Base-by-base conservation (phyloP, 2,329 filamentous ascomycete species). In the Didymella lethalis region DNA sequence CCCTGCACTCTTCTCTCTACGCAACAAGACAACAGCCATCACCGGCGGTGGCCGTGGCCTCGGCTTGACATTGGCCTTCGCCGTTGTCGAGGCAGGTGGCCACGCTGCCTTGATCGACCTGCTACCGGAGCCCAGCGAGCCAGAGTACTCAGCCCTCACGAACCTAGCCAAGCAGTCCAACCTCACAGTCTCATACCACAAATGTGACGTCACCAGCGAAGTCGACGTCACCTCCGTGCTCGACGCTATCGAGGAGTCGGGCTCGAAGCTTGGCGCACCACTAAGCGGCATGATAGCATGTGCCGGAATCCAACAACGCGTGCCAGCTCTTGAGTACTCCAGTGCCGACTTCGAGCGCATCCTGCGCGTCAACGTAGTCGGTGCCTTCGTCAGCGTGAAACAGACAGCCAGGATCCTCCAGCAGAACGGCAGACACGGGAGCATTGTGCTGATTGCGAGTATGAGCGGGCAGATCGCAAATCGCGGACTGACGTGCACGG, bases 281-380 rank as follows among this genome's bases (percentile, higher is more conserved):
- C 36, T 40, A 18, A 8, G 36, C 36, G 36, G 36, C n/a, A 40
- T 40, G 36, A 40, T 40, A 40, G 36, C 36, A n/a, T 20, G 36
- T 16, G 36, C 36, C 4, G 36, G 36, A 7, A 40, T 40, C 7
- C 36, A 40, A 12, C 36, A 48, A 55, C 79, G 80, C 65, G 71
- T 78, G 1, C 77, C 79, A 1, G 82, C 82, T 1, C 61, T 83
- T 36, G 81, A 83, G 10, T 84, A 83, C 52, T 77, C 79, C 3
- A 71, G 78, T 26, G 66, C 72, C 2, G 67, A 72, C 52, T 77
- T 71, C 55, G 64, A 73, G 46, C 74, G 72, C 57, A 75, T 77
- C 61, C 50, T 78, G 50, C 68, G 75, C 51, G 70, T 78, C 12
- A 77, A 77, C 8, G 75, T 78, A 1, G 72, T 72, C 14, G 75